phyloP scores from a whole-genome alignment of 2,329 filamentous ascomycete species.

The Claviceps paspali region DNA sequence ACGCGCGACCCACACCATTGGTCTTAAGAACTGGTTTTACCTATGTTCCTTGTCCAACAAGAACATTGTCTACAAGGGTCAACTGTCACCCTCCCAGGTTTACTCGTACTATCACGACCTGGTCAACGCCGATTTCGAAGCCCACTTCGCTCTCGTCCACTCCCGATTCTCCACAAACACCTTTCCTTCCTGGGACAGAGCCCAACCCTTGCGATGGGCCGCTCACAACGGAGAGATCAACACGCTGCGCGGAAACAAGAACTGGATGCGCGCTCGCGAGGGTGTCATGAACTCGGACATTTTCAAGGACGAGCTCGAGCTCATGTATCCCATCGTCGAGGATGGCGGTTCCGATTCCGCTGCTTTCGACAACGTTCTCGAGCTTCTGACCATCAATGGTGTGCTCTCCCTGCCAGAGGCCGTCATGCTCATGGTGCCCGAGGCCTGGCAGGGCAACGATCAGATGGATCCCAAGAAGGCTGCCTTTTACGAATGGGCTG shows the following conservation, averaged over 20 bases:
- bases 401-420: conserved; percentile 90
- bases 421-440: conserved; percentile 96
- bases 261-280: conserved; percentile 97
- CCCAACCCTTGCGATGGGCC: conserved; percentile 89
- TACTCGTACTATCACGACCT: conserved; percentile 98
- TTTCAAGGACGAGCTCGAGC: conserved; percentile 83
- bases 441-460: conserved; percentile 91
- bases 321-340: conserved; percentile 86
- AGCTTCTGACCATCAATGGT: conserved; percentile 87
- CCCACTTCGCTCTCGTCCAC: conserved; percentile 91
- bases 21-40: conserved; percentile 97
- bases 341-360: conserved; percentile 94
- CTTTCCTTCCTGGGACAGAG: conserved; percentile 95
- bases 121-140: conserved; percentile 93
- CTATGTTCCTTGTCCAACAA: conserved; percentile 92
- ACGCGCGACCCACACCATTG: conserved; percentile 85
- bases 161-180: conserved; percentile 97
- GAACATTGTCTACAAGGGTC: conserved; percentile 98
- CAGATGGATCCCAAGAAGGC: conserved; percentile 90
- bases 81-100: conserved; percentile 84
- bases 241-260: conserved; percentile 93
- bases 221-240: conserved; percentile 99
- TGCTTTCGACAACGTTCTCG: conserved; percentile 92
- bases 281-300: conserved; percentile 86
- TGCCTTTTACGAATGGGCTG: conserved; percentile 97